Percentiles rank a stretch among this genome's conserved stretches.
Evolutionary conservation across 257 asterid species (phyloP).

Genomic region (Buddleja alternifolia): DNA sequence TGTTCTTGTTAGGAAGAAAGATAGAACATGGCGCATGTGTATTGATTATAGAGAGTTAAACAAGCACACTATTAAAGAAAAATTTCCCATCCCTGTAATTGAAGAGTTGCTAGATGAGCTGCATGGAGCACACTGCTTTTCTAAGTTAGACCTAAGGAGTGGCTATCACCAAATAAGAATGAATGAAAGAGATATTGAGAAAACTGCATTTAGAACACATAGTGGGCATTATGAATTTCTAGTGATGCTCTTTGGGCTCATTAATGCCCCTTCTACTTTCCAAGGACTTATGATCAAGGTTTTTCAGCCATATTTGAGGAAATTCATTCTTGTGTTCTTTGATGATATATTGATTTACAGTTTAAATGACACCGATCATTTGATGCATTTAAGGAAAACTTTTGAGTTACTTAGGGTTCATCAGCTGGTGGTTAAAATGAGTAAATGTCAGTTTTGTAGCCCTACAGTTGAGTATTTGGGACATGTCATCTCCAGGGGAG

Average conservation of each 20-base stretch:
- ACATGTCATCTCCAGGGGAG: too few species aligned
- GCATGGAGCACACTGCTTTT: neutral
- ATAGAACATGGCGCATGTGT: neutral
- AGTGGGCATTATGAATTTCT: slow-evolving; percentile 15
- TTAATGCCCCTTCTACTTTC: slow-evolving; percentile 28
- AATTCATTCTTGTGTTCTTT: slow-evolving; percentile 31
- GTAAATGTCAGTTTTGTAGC: slow-evolving; percentile 13
- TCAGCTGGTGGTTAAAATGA: neutral
- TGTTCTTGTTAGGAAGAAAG: neutral
- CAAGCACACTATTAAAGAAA: too few species aligned
- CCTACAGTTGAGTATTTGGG: too few species aligned
- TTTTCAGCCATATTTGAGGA: neutral
- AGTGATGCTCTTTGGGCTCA: slow-evolving; percentile 25
- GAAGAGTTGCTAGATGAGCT: slow-evolving; percentile 35
- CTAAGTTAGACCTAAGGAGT: slow-evolving; percentile 10
- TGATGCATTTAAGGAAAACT: neutral
- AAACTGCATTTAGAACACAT: slow-evolving; percentile 18
- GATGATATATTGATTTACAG: slow-evolving; percentile 22
- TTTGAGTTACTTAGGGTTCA: neutral
- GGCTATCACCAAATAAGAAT: slow-evolving; percentile 20
- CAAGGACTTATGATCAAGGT: slow-evolving; percentile 13
- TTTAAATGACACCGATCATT: neutral
- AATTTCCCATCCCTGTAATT: neutral
- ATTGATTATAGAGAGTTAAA: neutral
- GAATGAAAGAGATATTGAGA: neutral